Base-by-base conservation (phyloP, 1,284 basidiomycete genomes). In the Trametes sp. region DNA sequence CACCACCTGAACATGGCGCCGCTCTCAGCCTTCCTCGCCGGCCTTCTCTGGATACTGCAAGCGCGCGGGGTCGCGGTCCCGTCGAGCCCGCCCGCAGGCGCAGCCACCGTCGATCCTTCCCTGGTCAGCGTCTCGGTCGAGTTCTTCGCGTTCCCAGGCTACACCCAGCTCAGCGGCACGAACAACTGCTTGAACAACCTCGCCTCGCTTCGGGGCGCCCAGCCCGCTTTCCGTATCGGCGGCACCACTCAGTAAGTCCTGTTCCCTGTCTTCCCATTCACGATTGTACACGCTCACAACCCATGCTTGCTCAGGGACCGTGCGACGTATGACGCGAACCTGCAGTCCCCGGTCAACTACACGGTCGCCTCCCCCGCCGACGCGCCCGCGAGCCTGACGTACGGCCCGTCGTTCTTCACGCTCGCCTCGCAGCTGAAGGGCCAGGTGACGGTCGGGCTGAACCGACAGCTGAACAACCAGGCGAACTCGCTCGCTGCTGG, bases 131-230 rank as follows among this genome's bases (percentile, higher is more conserved):
- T 79, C 6, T 79, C 79, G 4, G 66, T 80, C 56, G 80, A 81
- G 64, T 81, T 80, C 70, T 81, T 81, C 59, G 74, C 80, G 9
- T 80, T 80, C 61, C 80, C 80, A 1, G 78, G 70, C 4, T 81
- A 81, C 60, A 77, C 76, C 16, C 59, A 72, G 33, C 64, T 81
- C 26, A 57, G 73, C 8, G 74, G 76, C 0, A 80, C 80, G 5
- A 70, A 69, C 11, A 78, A 76, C 54, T 81, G 80, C 64, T 63
- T 81, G 1, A 68, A 66, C 14, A 80, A 80, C 60, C 62, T 81
- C 31, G 74, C 75, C 13, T 60, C 62, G 4, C 68, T 80, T 11
- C 73, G 78, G 9, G 79, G 78, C 9, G 70, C 75, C 2, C 71
- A 71, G 24, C 79, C 80, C 33, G 77, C 78, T 3, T 65, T 81